phyloP scores from a whole-genome alignment of 2,329 filamentous ascomycete genomes.

The Fusarium xylarioides region DNA sequence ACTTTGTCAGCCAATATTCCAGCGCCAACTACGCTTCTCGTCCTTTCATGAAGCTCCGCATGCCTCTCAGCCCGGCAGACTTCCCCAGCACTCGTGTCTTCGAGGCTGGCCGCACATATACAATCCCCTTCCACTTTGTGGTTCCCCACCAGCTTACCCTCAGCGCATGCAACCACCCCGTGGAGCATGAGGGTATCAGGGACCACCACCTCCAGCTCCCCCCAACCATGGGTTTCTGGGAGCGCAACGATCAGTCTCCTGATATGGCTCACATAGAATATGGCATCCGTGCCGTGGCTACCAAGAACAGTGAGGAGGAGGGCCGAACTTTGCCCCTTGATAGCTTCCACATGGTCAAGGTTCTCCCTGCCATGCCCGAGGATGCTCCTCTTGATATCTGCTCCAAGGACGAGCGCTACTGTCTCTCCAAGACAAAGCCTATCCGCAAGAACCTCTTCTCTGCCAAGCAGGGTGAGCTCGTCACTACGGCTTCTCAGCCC shows the following conservation, averaged over 20 bases:
- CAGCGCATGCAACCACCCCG: slow-evolving; percentile 62
- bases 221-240: slow-evolving; percentile 62
- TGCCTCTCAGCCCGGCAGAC: slow-evolving; percentile 58
- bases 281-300: slow-evolving; percentile 57
- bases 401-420: slow-evolving; percentile 59
- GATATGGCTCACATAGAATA: slow-evolving; percentile 65
- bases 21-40: slow-evolving; percentile 59
- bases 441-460: slow-evolving; percentile 63
- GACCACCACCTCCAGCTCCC: slow-evolving; percentile 64
- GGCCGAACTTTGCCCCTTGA: slow-evolving; percentile 51
- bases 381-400: slow-evolving; percentile 62
- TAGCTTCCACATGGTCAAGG: slow-evolving; percentile 56
- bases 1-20: slow-evolving; percentile 60
- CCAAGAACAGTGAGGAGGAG: slow-evolving; percentile 40
- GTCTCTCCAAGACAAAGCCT: slow-evolving; percentile 60
- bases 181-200: slow-evolving; percentile 55
- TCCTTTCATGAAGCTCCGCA: slow-evolving; percentile 64
- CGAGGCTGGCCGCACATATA: slow-evolving; percentile 58
- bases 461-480: slow-evolving; percentile 60
- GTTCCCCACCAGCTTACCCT: slow-evolving; percentile 67
- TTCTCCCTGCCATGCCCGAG: slow-evolving; percentile 61
- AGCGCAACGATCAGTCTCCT: slow-evolving; percentile 63
- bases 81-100: slow-evolving; percentile 60
- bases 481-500: slow-evolving; percentile 57
- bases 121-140: slow-evolving; percentile 67